Percentiles rank a stretch among this genome's conserved stretches.
Conservation (phyloP, 2,329 filamentous ascomycete species). For the Cladophialophora immunda region DNA sequence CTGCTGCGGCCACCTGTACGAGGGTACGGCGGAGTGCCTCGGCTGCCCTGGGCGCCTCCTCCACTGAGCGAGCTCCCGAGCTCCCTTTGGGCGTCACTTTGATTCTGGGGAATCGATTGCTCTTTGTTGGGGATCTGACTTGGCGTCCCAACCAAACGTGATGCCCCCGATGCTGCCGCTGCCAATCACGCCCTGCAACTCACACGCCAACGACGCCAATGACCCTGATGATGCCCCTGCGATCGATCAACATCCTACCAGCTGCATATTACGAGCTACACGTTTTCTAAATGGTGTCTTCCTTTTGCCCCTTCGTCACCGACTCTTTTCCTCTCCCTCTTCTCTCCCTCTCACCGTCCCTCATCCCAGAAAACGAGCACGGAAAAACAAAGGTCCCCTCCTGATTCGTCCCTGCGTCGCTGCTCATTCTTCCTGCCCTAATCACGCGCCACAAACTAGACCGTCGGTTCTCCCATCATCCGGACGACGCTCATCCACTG, state of each 20-base stretch:
- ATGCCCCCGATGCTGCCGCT: neutral
- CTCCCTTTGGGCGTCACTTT: neutral
- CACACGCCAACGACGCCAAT: conserved; percentile 3
- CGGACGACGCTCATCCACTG: neutral
- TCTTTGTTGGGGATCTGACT: conserved; percentile 23
- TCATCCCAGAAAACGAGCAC: neutral
- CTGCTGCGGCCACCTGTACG: too few relatives aligned
- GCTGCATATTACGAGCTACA: too few relatives aligned
- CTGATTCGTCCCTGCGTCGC: neutral
- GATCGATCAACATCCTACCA: conserved; percentile 8
- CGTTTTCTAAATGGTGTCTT: too few relatives aligned
- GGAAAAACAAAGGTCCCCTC: neutral
- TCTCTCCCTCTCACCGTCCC: neutral
- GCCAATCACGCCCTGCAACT: conserved; percentile 11
- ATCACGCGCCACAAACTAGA: neutral
- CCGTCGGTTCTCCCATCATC: neutral
- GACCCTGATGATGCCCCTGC: neutral
- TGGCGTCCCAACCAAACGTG: conserved; percentile 23
- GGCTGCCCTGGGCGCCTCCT: neutral
- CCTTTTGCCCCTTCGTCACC: conserved; percentile 19
- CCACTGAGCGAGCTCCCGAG: too few relatives aligned
- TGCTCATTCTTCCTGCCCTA: neutral
- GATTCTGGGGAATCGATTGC: conserved; percentile 11
- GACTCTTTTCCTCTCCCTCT: conserved; percentile 16
- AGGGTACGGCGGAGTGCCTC: neutral